Evolutionary conservation across 179 eudicot genomes (phyloP).

Genomic region (Silene coronaria): DNA sequence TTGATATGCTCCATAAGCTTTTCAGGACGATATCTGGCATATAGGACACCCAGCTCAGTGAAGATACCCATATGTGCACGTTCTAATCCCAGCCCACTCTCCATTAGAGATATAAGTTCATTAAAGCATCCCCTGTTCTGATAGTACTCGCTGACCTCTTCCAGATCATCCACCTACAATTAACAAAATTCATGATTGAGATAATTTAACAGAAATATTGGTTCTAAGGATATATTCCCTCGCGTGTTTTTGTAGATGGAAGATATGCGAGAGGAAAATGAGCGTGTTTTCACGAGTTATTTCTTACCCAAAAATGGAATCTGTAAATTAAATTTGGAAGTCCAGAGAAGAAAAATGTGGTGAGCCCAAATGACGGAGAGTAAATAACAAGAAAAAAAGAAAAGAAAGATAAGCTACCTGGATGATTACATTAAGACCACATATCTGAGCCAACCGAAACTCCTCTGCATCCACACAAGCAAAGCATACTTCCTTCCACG

Average conservation of each 20-base stretch:
- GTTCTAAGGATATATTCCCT: too few species aligned
- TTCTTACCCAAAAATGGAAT: too few species aligned
- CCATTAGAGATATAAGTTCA: conserved; percentile 55
- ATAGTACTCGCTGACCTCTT: conserved; percentile 47
- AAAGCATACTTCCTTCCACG: conserved; percentile 56
- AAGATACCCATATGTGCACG: conserved; percentile 56
- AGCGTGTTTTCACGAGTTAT: too few species aligned
- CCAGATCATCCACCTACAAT: conserved; percentile 45
- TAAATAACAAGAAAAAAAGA: too few species aligned
- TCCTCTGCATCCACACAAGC: conserved; percentile 56
- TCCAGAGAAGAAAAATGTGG: too few species aligned
- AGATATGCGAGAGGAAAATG: too few species aligned
- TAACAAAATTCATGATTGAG: background rate
- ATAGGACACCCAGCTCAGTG: conserved; percentile 50
- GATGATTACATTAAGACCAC: conserved; percentile 49
- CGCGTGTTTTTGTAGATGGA: too few species aligned
- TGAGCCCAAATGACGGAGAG: too few species aligned
- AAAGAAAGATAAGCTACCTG: conserved; percentile 30
- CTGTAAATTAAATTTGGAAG: too few species aligned
- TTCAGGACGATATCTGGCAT: conserved; percentile 52
- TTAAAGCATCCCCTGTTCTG: conserved; percentile 52
- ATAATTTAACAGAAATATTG: too few species aligned
- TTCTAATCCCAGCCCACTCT: conserved; percentile 50
- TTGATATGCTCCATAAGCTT: conserved; percentile 56
- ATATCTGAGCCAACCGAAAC: conserved; percentile 50